phyloP scores from a whole-genome alignment of 768 basidiomycete genomes.

The Boletus reticuloceps region DNA sequence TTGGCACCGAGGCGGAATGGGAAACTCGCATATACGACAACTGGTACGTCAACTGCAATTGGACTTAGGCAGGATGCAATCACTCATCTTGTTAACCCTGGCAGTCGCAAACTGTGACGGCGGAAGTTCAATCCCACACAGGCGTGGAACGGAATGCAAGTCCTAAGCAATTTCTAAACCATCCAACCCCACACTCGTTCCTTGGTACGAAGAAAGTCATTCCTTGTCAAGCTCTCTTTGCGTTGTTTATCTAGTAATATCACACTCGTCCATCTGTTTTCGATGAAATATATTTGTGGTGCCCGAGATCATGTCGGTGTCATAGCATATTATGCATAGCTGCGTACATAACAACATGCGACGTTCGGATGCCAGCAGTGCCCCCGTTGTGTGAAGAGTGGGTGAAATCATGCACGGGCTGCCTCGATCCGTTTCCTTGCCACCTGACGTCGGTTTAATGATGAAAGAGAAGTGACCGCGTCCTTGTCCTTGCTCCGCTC shows the following conservation, averaged over 20 bases:
- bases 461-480: slow-evolving; percentile 47
- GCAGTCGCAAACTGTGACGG: slow-evolving; percentile 11
- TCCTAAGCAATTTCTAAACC: not conserved
- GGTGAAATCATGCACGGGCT: slow-evolving; percentile 51
- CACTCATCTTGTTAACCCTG: not conserved
- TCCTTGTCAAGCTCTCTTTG: not conserved
- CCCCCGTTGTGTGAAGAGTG: slow-evolving; percentile 10
- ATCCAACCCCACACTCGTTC: not conserved
- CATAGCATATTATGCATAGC: slow-evolving; percentile 31
- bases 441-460: slow-evolving; percentile 82
- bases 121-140: too few species aligned
- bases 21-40: slow-evolving; percentile 28
- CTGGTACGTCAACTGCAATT: slow-evolving; percentile 18
- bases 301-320: not conserved
- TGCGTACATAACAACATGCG: slow-evolving; percentile 27
- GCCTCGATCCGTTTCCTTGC: slow-evolving; percentile 89
- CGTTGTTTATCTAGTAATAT: not conserved
- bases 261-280: not conserved
- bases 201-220: not conserved
- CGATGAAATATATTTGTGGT: not conserved
- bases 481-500: slow-evolving; percentile 90
- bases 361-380: slow-evolving; percentile 15
- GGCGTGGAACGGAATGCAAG: not conserved
- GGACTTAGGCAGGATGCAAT: not conserved
- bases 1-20: slow-evolving; percentile 28